Base-by-base conservation (phyloP, 129 eudicot genomes). In the Flaveria robusta region DNA sequence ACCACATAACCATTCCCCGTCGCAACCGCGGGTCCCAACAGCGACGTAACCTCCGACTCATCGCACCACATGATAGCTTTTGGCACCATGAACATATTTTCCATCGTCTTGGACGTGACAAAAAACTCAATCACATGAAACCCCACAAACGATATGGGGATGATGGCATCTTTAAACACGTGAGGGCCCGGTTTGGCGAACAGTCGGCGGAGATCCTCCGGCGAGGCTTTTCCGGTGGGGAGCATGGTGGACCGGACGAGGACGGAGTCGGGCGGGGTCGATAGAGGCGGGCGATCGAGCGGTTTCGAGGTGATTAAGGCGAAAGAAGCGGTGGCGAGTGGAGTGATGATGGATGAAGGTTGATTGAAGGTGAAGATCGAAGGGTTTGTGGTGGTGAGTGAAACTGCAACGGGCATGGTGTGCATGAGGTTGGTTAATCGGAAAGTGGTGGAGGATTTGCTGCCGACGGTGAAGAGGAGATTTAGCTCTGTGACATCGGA, bases 321-420 rank as follows among this genome's bases (percentile, higher is more conserved):
- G 82, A 85, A 87, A 1, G 92, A 76, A 0, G 82, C 59, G 4
- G 92, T 87, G 5, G 77, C 80, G 29, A 91, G 95, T 51, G 97
- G 97, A 0, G 95, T 85, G 65, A 91, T 79, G 34, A 88, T 80
- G 9, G 86, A 81, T 55, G 77, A 76, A 10, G 86, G 62, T 2
- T 83, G 85, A 18, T 84, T 13, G 59, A 88, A 81, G 4, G 86
- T 83, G 72, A 88, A 60, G 66, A 70, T 18, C 22, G 90, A 81
- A 2, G 95, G 89, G 51, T 91, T 77, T 24, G 97, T 83, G 7
- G 95, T 81, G 34, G 81, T 79, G 70, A 91, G 81, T 9, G 92
- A 88, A 60, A 91, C 81, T 4, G 97, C 95, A 0, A 91, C 97
- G 10, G 89, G 65, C 97, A 91, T 91, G 71, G 97, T 91, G 84